phyloP scores from a whole-genome alignment of 2,329 filamentous ascomycete genomes.

The Daldinia sp. region DNA sequence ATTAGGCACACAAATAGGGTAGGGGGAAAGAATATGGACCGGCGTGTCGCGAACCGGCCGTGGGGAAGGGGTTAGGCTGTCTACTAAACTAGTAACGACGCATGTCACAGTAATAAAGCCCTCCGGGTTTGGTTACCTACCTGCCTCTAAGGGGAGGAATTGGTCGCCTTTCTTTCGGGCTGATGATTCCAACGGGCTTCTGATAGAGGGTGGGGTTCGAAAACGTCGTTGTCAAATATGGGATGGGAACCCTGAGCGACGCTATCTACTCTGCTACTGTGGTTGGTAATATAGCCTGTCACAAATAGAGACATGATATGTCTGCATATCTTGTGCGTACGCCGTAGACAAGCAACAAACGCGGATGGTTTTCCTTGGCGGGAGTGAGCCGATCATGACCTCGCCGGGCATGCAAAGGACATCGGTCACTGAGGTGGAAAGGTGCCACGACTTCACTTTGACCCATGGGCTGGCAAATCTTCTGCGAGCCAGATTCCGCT shows the following conservation, averaged over 20 bases:
- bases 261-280: constrained; percentile 22
- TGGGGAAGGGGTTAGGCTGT: constrained; percentile 31
- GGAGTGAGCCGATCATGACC: constrained; percentile 32
- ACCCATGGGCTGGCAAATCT: constrained; percentile 27
- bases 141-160: constrained; percentile 36
- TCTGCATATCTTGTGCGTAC: constrained; percentile 36
- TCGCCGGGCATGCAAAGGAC: constrained; percentile 28
- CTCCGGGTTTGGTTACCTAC: constrained; percentile 35
- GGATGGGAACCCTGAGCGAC: constrained; percentile 19
- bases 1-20: constrained; percentile 28
- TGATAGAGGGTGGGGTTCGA: constrained; percentile 25
- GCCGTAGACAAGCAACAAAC: constrained; percentile 35
- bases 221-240: constrained; percentile 22
- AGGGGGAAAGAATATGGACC: constrained; percentile 27
- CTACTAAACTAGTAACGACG: constrained; percentile 30
- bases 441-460: constrained; percentile 33
- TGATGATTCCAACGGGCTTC: constrained; percentile 29
- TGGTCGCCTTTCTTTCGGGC: constrained; percentile 21
- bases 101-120: constrained; percentile 28
- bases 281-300: constrained; percentile 17
- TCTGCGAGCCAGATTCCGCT: constrained; percentile 29
- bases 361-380: constrained; percentile 37
- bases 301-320: constrained; percentile 18
- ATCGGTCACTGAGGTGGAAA: constrained; percentile 28
- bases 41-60: constrained; percentile 27